Base-by-base conservation (phyloP, 192 early-diverging fungal species). In the Entomortierella parvispora region DNA sequence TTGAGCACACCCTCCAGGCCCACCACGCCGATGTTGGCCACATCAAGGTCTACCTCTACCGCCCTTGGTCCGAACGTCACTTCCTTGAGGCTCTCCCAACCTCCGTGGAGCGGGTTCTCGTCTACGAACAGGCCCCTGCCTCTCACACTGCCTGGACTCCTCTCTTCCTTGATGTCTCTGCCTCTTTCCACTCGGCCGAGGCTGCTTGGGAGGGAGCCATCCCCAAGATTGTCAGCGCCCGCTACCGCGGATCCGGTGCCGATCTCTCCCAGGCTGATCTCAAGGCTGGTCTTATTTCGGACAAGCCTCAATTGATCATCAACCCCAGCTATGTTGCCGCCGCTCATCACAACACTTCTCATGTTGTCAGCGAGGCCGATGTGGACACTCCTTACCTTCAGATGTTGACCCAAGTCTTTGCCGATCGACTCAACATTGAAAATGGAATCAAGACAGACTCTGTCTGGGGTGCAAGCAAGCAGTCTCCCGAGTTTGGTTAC, bases 401-500 rank as follows among this genome's bases (percentile, higher is more conserved):
- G 79, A 83, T 97, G 71, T 79, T 97, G 58, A 80, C 84, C 57
- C 91, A 96, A 78, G 83, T 93, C 56, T 97, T 95, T 71, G 82
- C 75, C 51, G 80, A 87, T 52, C 90, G 94, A 33, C 85, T 95
- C 58, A 79, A 89, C 52, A 85, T 97, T 10, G 91, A 92, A 55
- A 97, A 97, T 81, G 92, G 90, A 1, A 72, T 89, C 61, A 84
- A 88, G 54, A 81, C 85, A 63, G 45, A 71, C n/a, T 89, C 94
- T 58, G 85, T 95, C 61, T 92, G 92, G 92, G 87, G 86, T 55
- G 67, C 80, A n/a, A 58, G 78, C 52, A 74, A 83, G 61, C 82
- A 88, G n/a, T 91, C 83, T 58, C 93, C 94, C 51, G 94, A 97
- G 83, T 96, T 90, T 82, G 95, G 94, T 31, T 94, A 94, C 69